A percentile compares a stretch with the other conserved stretches of the same genome.
Conservation (phyloP, 176 grass and related monocot species). For the Dactylis glomerata region DNA sequence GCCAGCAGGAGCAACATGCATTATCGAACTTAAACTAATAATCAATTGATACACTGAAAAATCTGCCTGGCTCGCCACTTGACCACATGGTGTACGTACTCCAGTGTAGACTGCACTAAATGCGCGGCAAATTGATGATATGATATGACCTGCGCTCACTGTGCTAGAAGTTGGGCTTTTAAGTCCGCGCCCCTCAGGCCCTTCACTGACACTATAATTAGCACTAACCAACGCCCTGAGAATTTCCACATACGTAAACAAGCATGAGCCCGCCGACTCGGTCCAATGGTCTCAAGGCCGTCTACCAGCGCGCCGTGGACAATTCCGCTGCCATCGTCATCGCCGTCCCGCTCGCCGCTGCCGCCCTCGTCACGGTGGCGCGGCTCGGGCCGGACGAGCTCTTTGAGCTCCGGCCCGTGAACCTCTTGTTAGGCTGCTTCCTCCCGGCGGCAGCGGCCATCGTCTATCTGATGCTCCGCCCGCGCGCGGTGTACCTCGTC, state of each 20-base stretch:
- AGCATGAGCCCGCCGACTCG: conserved; percentile 15
- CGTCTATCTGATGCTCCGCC: conserved; percentile 22
- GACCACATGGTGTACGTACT: background rate
- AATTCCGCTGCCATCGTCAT: background rate
- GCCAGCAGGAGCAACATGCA: no score
- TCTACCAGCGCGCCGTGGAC: conserved; percentile 1
- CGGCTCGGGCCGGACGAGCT: background rate
- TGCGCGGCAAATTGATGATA: background rate
- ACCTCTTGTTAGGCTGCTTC: conserved; percentile 28
- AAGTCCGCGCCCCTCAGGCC: background rate
- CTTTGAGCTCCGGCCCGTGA: background rate
- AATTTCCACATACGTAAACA: background rate
- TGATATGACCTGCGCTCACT: background rate
- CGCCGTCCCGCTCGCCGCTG: background rate
- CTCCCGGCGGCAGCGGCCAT: conserved; percentile 8
- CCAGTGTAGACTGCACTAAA: background rate
- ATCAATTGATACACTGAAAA: no score
- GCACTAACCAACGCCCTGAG: background rate
- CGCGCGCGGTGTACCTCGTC: conserved; percentile 45
- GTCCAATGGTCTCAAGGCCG: background rate
- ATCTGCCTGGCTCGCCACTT: background rate
- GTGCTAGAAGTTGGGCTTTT: background rate
- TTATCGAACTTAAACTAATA: no score
- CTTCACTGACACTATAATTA: background rate
- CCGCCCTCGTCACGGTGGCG: background rate